These are phyloP conservation scores for Aspergillus kassunensis DNA, from an alignment of 495 filamentous ascomycete species.

Conservation along the genomic window DNA sequence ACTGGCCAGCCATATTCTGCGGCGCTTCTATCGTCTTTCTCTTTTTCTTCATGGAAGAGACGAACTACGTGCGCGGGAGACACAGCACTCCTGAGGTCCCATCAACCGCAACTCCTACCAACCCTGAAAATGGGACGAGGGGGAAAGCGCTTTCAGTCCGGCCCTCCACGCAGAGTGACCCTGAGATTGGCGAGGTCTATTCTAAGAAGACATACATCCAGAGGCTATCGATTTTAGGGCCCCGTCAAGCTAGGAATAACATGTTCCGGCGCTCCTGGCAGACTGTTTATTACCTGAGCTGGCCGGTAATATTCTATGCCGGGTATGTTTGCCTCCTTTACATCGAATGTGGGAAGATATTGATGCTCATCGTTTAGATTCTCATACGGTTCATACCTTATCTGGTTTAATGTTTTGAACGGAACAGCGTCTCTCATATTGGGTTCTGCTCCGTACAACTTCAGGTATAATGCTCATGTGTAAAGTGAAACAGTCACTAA, in stretches of 20 bases:
- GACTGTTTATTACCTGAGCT: conserved; percentile 44
- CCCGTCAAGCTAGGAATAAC: conserved; percentile 47
- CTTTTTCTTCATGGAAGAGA: conserved; percentile 70
- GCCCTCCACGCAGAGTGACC: conserved; percentile 6
- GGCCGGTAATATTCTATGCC: conserved; percentile 63
- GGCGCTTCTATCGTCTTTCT: conserved; percentile 53
- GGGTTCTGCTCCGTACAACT: conserved; percentile 52
- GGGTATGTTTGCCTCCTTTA: conserved; percentile 30
- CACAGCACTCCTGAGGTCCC: conserved; percentile 12
- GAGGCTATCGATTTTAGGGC: conserved; percentile 49
- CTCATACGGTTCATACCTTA: conserved; percentile 59
- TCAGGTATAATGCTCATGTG: conserved; percentile 22
- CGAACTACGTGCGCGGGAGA: conserved; percentile 51
- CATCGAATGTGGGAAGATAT: no score
- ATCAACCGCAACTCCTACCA: conserved; percentile 5
- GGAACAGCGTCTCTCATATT: conserved; percentile 61
- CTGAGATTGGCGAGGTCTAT: conserved; percentile 25
- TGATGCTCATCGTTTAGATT: conserved; percentile 33
- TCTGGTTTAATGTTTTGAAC: conserved; percentile 66
- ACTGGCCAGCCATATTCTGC: conserved; percentile 61
- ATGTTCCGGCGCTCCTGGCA: conserved; percentile 43
- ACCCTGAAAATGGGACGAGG: conserved; percentile 15
- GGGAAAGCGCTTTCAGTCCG: conserved; percentile 21
- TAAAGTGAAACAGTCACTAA: not conserved
- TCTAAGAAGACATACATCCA: conserved; percentile 45